Evolutionary conservation across 768 basidiomycete genomes (phyloP).

Genomic region (Rhizopogon vinicolor): DNA sequence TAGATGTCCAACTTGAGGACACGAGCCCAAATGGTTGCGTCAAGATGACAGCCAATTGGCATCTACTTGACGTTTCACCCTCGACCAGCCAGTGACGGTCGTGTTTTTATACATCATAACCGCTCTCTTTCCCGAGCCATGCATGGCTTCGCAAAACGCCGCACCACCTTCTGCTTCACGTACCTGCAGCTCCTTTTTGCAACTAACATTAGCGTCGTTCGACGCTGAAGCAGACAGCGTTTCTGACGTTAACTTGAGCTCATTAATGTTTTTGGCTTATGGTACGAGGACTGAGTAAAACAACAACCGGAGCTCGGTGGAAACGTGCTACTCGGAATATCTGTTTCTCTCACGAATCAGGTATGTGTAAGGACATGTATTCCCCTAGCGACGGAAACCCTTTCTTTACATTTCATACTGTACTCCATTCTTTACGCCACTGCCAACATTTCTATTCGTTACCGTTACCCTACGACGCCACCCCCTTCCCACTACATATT

Average conservation of each 20-base stretch:
- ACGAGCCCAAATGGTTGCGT: no score
- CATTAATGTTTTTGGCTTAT: constrained; percentile 65
- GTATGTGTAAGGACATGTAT: no score
- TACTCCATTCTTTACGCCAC: no score
- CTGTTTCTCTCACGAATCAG: constrained; percentile 64
- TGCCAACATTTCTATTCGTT: no score
- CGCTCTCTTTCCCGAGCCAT: constrained; percentile 1
- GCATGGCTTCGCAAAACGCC: no score
- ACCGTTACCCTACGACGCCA: no score
- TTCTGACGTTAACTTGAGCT: constrained; percentile 64
- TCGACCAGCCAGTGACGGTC: constrained; percentile 14
- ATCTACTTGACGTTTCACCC: constrained; percentile 23
- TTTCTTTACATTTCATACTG: no score
- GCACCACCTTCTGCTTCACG: constrained; percentile 38
- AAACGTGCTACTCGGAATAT: constrained; percentile 67
- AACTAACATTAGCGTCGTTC: constrained; percentile 56
- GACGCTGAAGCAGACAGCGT: constrained; percentile 67
- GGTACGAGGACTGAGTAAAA: constrained; percentile 50
- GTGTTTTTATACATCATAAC: constrained; percentile 17
- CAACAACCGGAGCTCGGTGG: constrained; percentile 67
- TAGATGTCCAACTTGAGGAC: no score
- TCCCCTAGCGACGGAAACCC: no score
- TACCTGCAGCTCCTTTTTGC: constrained; percentile 51
- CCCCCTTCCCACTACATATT: no score
- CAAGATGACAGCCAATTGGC: constrained; percentile 12